These are phyloP conservation scores for Fusarium sp. DNA, from an alignment of 2,329 filamentous ascomycete genomes.

Conservation along the genomic window DNA sequence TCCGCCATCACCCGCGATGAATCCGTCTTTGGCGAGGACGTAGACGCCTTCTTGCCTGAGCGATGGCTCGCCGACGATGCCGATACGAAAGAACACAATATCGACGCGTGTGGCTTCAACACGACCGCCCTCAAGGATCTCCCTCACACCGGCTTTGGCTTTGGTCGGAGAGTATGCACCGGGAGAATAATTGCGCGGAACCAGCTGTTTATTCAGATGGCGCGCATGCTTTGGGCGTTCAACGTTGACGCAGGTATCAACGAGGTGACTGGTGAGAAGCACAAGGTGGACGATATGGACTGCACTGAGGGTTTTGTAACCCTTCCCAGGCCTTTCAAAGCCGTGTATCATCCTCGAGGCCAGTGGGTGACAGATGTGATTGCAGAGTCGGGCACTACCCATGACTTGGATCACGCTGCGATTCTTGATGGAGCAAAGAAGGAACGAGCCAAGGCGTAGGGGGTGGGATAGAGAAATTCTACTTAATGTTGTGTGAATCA, in stretches of 20 bases:
- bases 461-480: too few relatives aligned
- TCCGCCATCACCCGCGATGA: constrained; percentile 54
- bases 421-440: constrained; percentile 1
- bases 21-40: constrained; percentile 54
- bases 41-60: constrained; percentile 48
- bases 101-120: constrained; percentile 19
- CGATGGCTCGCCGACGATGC: constrained; percentile 44
- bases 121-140: constrained; percentile 41
- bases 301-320: constrained; percentile 45
- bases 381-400: neutral
- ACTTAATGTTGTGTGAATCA: neutral
- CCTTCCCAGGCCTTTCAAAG: constrained; percentile 44
- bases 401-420: constrained; percentile 3
- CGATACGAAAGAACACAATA: constrained; percentile 1
- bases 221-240: constrained; percentile 64
- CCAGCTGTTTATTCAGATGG: constrained; percentile 55
- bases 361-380: constrained; percentile 44
- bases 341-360: constrained; percentile 43
- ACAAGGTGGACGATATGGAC: constrained; percentile 39
- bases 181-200: constrained; percentile 62
- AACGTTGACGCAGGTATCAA: constrained; percentile 46
- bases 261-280: constrained; percentile 30
- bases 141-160: constrained; percentile 58
- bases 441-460: neutral
- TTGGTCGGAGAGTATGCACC: constrained; percentile 58